Evolutionary conservation across 2,329 filamentous ascomycete species (phyloP), one percentile per base, ranked within the genome.

Genomic region (Lecanosticta acicola): DNA sequence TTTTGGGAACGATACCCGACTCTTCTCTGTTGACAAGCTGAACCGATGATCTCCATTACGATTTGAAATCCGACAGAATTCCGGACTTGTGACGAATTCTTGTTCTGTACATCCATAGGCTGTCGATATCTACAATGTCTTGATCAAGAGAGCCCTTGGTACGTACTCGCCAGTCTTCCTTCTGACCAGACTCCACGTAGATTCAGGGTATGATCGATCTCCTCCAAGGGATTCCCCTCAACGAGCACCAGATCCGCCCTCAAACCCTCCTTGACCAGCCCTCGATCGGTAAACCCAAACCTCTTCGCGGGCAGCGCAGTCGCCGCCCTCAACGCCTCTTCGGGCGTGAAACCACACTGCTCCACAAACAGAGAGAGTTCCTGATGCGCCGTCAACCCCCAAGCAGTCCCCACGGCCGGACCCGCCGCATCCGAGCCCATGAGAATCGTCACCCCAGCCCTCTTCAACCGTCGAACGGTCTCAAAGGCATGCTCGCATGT

Each of bases 101-200:
- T 5, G 24, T 29, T 29, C 11, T 7, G 11, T 29, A 11, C 24
- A 7, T 7, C 24, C 7, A 29, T 7, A 29, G 7, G 24, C 24
- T 29, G 24, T 29, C 24, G 24, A 29, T 29, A 11, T 29, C 11
- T 29, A 29, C 24, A 29, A 11, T 7, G 24, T n/a, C 24, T 29
- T 7, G 24, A 7, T 29, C 24, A 7, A 5, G 5, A 29, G 5
- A 29, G 24, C 24, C 24, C 24, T 5, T 29, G 24, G 19, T 54
- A 54, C 5, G 41, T 24, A 39, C 43, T 45, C 24, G 55, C 56
- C 17, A 58, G 37, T 33, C 43, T 36, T 2, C 70, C 69, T 21
- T 66, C 62, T n/a, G 68, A 60, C 70, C 70, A 72, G 1, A 72
- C 69, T 1, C 65, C 68, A n/a, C 66, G 60, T 17, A 72, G 57